Evolutionary conservation across 805 yeast species (phyloP), one percentile per base, ranked within the genome.

Genomic region (Cephaloascus fragrans): DNA sequence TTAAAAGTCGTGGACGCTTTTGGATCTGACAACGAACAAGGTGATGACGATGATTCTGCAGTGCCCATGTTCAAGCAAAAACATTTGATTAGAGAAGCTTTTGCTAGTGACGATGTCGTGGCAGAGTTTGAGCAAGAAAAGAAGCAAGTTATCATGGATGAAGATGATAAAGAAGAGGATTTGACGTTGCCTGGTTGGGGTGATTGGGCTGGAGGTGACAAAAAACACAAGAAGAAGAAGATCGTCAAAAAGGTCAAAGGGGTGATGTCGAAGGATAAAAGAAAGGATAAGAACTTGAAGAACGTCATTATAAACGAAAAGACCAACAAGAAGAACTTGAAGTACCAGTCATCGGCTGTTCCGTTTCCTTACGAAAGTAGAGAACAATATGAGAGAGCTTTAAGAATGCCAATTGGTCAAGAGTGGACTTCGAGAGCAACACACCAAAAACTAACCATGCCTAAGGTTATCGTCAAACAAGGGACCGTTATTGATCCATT

Each of bases 131-230:
- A 75, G 45, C 71, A 64, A 12, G 97, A 89, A 50, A 93, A 90
- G 63, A 64, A 68, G 41, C 70, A 75, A 47, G 73, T 73, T 10
- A 67, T 71, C 4, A 73, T 65, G 34, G 88, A 83, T 36, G 97
- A 90, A 57, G 97, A 78, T 41, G 97, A 90, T 59, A 73, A 86
- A 53, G 88, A 81, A 51, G 80, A 83, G 42, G 96, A 89, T 55
- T 62, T 83, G 36, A 82, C 95, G 0, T 61, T 89, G 38, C 97
- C 97, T 3, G 98, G 98, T 1, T 93, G 97, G 97, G 97, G 97
- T 36, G 84, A 83, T 34, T 93, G 98, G 98, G 83, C 90, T 9
- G 96, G 96, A 31, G 76, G 73, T 8, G 60, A 55, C 45, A 60
- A 51, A 41, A 54, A 47, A 15, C 64, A 65, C 55, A 71, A 72